These are phyloP conservation scores for Arxiozyma telluris DNA, from an alignment of 1,139 yeast species.

Conservation along the genomic window DNA sequence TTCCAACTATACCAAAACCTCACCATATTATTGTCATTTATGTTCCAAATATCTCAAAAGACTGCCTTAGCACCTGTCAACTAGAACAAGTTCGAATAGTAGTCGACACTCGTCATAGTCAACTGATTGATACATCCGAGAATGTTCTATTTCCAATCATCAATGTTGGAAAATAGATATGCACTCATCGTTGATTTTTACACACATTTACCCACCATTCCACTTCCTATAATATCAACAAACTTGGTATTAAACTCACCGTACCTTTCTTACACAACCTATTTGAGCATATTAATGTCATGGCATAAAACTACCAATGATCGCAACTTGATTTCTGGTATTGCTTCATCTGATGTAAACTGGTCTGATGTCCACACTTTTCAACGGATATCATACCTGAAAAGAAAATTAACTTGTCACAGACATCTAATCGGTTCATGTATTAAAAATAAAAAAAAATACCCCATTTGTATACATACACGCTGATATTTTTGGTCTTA, in stretches of 20 bases:
- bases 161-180: not conserved
- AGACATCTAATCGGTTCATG: conserved; percentile 5
- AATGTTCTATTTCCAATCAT: not conserved
- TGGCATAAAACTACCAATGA: not conserved
- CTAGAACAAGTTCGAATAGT: not conserved
- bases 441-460: conserved; percentile 2
- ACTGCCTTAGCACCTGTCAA: not conserved
- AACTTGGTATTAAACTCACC: not conserved
- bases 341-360: not conserved
- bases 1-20: not conserved
- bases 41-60: not conserved
- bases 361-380: not conserved
- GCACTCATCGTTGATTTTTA: not conserved
- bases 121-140: not conserved
- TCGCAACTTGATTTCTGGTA: not conserved
- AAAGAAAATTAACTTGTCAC: conserved; percentile 3
- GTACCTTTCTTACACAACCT: not conserved
- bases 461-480: conserved; percentile 6
- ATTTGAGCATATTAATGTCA: conserved; percentile 1
- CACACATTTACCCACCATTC: not conserved
- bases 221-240: not conserved
- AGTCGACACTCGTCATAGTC: not conserved
- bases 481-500: conserved; percentile 9
- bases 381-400: conserved; percentile 5
- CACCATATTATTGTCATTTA: not conserved